Evolutionary conservation across 441 rosid genomes (phyloP).

Genomic region (Gossypium davidsonii): DNA sequence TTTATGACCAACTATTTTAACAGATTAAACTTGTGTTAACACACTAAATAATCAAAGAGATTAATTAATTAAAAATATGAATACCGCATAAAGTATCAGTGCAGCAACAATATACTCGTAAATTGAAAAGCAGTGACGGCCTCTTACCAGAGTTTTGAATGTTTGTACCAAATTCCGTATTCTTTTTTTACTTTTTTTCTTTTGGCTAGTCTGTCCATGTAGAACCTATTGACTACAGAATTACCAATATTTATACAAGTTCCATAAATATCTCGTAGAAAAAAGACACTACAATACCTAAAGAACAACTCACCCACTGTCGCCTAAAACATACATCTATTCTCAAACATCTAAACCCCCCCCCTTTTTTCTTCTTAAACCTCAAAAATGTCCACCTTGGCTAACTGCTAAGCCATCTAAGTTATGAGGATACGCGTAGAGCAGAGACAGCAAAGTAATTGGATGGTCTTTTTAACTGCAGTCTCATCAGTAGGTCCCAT

Average conservation of each 20-base stretch:
- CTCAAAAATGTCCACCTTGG: neutral
- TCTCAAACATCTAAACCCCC: neutral
- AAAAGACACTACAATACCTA: constrained; percentile 13
- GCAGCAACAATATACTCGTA: too few relatives aligned
- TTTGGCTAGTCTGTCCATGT: too few relatives aligned
- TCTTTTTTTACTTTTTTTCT: too few relatives aligned
- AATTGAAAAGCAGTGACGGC: too few relatives aligned
- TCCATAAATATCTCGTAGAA: neutral
- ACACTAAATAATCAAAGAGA: too few relatives aligned
- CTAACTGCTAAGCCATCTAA: neutral
- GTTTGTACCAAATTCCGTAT: too few relatives aligned
- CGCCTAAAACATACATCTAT: neutral
- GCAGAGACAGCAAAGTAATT: neutral
- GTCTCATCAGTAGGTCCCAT: constrained; percentile 60
- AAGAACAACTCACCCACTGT: constrained; percentile 10
- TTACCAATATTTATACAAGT: neutral
- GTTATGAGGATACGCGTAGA: neutral
- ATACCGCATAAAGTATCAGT: too few relatives aligned
- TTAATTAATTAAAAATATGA: too few relatives aligned
- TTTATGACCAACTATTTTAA: too few relatives aligned
- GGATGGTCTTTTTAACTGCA: neutral
- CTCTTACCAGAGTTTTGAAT: too few relatives aligned
- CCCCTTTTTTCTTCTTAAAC: neutral
- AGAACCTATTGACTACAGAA: neutral
- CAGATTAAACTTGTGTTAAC: too few relatives aligned